Base-by-base conservation (phyloP, 257 asterid species). In the Marsdenia floribunda region DNA sequence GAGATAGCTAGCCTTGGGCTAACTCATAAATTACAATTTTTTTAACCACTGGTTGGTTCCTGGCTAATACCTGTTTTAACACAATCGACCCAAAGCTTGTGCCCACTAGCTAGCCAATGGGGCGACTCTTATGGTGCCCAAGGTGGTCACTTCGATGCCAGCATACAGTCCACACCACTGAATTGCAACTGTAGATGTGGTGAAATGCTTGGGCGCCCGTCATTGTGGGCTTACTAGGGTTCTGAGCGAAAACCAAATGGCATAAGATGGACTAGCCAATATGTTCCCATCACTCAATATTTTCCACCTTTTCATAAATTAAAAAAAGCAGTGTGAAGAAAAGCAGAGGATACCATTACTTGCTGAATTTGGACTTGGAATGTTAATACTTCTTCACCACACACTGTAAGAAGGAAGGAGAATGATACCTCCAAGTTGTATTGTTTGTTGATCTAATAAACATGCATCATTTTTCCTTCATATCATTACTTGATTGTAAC, bases 401-500 rank as follows among this genome's bases (percentile, higher is more conserved):
- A 18, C 59, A 16, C 12, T 11, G 13, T 44, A 44, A 44, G 49
- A 44, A 44, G 49, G 49, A 44, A 8, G 49, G 49, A 44, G 1
- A 44, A 44, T 44, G 49, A 44, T 44, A 6, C 38, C 65, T 5
- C 40, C 8, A 61, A 26, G 40, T 60, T 61, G 42, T 61, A 12
- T 29, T 61, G 19, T 18, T 46, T 69, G 58, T 21, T 52, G 33
- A 52, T 18, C 75, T 26, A 37, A 77, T 67, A 44, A 64, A 37
- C 55, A 63, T 19, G 57, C 55, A 65, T 33, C 26, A 19, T 19
- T 37, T 53, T 52, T 54, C 14, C 40, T 24, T 11, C 6, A 29
- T 44, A 16, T 44, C 33, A 78, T 47, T 47, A 26, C 49, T 72
- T 66, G 24, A 40, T 65, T 18, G 18, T 66, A 66, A 65, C 47